These are phyloP conservation scores for Kuraishia cidri DNA, from an alignment of 805 yeast genomes.

Conservation along the genomic window DNA sequence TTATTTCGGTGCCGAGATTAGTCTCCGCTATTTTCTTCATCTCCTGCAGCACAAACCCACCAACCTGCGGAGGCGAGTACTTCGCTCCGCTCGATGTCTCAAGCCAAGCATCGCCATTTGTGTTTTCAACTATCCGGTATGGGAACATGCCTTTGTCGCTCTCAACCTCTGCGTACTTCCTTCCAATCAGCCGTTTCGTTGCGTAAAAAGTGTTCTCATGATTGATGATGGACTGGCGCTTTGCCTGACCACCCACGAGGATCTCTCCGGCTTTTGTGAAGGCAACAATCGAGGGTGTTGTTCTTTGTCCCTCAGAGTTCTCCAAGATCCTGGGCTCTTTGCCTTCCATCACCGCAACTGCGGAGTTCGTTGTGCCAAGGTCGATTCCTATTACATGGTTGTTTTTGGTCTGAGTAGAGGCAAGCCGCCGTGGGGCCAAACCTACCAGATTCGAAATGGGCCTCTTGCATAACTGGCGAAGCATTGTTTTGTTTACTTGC, in stretches of 20 bases:
- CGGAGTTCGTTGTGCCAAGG: conserved; percentile 85
- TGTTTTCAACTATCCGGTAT: conserved; percentile 82
- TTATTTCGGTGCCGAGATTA: conserved; percentile 66
- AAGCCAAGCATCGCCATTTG: conserved; percentile 94
- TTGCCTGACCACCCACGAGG: conserved; percentile 90
- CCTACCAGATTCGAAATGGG: too few species aligned
- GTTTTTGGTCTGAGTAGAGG: too few species aligned
- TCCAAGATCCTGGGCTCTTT: conserved; percentile 67
- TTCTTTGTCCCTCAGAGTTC: conserved; percentile 68
- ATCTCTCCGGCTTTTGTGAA: conserved; percentile 86
- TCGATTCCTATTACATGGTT: conserved; percentile 74
- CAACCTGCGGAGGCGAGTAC: conserved; percentile 94
- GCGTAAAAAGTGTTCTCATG: conserved; percentile 92
- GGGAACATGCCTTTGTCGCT: conserved; percentile 87
- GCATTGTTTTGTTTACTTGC: too few species aligned
- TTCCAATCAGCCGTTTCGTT: conserved; percentile 90
- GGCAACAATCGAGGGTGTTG: conserved; percentile 93
- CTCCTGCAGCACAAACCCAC: conserved; percentile 85
- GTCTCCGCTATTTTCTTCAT: conserved; percentile 94
- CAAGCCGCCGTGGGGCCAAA: too few species aligned
- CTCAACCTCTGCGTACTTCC: conserved; percentile 83
- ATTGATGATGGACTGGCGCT: conserved; percentile 92
- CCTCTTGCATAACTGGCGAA: too few species aligned
- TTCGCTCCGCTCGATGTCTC: conserved; percentile 73
- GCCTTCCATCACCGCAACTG: conserved; percentile 81